Evolutionary conservation across 2,329 filamentous ascomycete genomes (phyloP).

Genomic region (Calonectria honghensis): DNA sequence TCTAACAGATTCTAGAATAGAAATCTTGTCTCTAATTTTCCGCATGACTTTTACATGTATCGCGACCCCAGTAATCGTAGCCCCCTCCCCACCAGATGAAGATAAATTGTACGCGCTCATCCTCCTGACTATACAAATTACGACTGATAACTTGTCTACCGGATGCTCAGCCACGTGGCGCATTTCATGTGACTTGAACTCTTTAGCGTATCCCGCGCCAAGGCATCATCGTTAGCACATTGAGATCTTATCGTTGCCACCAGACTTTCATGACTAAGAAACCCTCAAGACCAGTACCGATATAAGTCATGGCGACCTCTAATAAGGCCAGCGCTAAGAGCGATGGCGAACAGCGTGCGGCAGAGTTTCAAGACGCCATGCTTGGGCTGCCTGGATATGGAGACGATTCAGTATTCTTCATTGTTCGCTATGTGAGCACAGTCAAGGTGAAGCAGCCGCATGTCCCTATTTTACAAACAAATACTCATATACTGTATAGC

Average conservation of each 20-base stretch:
- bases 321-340: conserved; percentile 32
- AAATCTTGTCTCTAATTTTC: no score
- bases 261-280: background rate
- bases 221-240: background rate
- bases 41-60: no score
- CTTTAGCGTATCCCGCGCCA: conserved; percentile 20
- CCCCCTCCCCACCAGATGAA: background rate
- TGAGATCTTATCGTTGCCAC: background rate
- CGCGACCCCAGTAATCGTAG: no score
- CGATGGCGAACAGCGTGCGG: conserved; percentile 51
- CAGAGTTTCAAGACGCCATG: conserved; percentile 54
- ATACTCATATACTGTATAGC: conserved; percentile 33
- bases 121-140: background rate
- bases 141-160: background rate
- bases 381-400: conserved; percentile 55
- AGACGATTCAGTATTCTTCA: conserved; percentile 57
- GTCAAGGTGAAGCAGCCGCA: conserved; percentile 48
- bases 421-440: conserved; percentile 52
- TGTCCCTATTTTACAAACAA: background rate
- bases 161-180: conserved; percentile 39
- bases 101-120: no score
- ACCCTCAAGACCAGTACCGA: no score
- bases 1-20: no score
- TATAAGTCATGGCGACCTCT: conserved; percentile 24
- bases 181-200: conserved; percentile 36